Evolutionary conservation across 2,329 filamentous ascomycete genomes (phyloP), one percentile per base, ranked within the genome.

Genomic region (Hypoxylon sp.): DNA sequence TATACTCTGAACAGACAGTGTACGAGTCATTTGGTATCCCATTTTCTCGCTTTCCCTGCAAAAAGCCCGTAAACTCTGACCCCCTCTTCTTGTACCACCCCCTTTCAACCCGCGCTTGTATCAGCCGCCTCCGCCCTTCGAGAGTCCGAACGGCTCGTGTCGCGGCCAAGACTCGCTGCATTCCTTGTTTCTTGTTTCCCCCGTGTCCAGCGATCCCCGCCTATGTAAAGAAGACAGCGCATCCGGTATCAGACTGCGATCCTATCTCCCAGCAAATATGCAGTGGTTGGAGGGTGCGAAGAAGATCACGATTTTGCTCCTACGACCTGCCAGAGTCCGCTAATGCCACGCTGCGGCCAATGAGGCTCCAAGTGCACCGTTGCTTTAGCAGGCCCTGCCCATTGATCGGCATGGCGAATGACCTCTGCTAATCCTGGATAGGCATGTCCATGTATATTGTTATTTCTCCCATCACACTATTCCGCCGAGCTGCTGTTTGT

Each of bases 251-350:
- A 67, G 63, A 55, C 11, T 53, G 19, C 39, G 56, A 48, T 64
- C 62, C 55, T 66, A 55, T 52, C 50, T 19, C 47, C 46, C 32
- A 54, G 50, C 47, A 8, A 60, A 50, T 50, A 52, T 48, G 52
- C 32, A 13, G 17, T 48, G 55, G 62, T 67, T 66, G 64, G 62
- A 54, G 44, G 57, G 27, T 15, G 51, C 17, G 3, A 58, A 55
- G 63, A 67, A 55, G 67, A 71, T 69, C 60, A 48, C 54, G 63
- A 65, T 65, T 62, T 68, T 63, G 54, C 62, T 65, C 62, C 58
- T 56, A 54, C 46, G 47, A 57, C 62, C 54, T 69, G 48, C 42
- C 39, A 31, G 24, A 53, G 55, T 50, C 51, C 39, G 52, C 59
- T 62, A 59, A 60, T 59, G 62, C 19, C 11, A 51, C 24, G 10